Evolutionary conservation across 768 basidiomycete genomes (phyloP).

Genomic region (Suillus sp.): DNA sequence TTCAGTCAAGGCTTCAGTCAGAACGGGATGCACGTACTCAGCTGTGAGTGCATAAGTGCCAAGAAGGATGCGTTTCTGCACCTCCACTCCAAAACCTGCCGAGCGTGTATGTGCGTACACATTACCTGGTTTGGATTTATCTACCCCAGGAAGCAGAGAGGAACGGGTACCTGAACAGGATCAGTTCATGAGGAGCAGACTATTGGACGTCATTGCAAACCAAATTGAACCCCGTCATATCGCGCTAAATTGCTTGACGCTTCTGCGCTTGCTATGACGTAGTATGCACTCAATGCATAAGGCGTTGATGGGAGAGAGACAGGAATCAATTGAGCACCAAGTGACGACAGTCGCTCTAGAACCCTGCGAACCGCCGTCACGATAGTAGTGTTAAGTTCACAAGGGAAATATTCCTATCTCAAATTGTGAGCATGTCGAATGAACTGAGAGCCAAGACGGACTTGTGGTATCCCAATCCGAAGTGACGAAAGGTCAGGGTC

Average conservation of each 20-base stretch:
- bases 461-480: conserved; percentile 76
- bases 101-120: conserved; percentile 71
- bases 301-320: conserved; percentile 70
- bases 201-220: conserved; percentile 38
- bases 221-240: conserved; percentile 88
- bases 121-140: conserved; percentile 50
- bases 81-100: conserved; percentile 79
- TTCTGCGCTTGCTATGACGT: conserved; percentile 93
- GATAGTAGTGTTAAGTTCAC: conserved; percentile 55
- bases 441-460: conserved; percentile 29
- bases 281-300: conserved; percentile 90
- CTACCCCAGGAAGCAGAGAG: conserved; percentile 41
- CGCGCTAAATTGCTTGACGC: conserved; percentile 90
- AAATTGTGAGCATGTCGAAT: not conserved
- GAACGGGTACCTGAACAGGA: conserved; percentile 50
- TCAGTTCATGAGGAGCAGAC: not conserved
- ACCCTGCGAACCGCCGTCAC: conserved; percentile 46
- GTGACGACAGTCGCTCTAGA: conserved; percentile 41
- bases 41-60: conserved; percentile 92
- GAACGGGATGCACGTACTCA: conserved; percentile 58
- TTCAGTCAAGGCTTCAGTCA: not conserved
- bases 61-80: conserved; percentile 81
- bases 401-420: conserved; percentile 76
- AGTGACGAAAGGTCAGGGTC: conserved; percentile 48
- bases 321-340: conserved; percentile 69